These are phyloP conservation scores for Acacia crassicarpa DNA, from an alignment of 306 rosid genomes.

Conservation along the genomic window DNA sequence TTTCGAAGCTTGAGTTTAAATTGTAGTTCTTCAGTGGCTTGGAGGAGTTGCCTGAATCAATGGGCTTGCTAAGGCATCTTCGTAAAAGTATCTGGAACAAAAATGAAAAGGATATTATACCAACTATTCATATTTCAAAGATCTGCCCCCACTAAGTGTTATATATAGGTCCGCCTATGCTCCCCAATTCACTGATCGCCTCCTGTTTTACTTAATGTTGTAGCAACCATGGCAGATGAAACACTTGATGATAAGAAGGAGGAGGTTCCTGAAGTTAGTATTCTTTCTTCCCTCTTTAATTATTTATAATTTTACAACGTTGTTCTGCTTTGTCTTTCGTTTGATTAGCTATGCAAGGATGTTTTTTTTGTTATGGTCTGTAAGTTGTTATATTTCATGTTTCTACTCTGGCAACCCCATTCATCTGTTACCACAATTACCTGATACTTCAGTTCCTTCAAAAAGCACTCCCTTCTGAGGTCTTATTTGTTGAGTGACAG, in stretches of 20 bases:
- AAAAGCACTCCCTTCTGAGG: slow-evolving; percentile 3
- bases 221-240: slow-evolving; percentile 73
- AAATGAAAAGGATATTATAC: background rate
- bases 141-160: background rate
- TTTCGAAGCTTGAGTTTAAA: background rate
- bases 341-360: background rate
- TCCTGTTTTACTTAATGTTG: slow-evolving; percentile 4
- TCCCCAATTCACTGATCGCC: background rate
- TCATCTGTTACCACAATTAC: background rate
- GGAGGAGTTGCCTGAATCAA: background rate
- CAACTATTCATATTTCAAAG: background rate
- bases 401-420: slow-evolving; percentile 11
- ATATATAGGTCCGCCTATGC: background rate
- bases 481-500: slow-evolving; percentile 41
- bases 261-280: slow-evolving; percentile 65
- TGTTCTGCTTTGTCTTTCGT: background rate
- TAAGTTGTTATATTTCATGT: slow-evolving; percentile 3
- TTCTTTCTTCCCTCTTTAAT: background rate
- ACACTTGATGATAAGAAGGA: slow-evolving; percentile 56
- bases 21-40: background rate
- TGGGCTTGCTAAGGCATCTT: background rate
- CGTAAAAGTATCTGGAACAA: background rate
- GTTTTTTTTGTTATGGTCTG: background rate
- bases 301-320: background rate
- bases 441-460: slow-evolving; percentile 8